Percentiles rank a stretch among this genome's conserved stretches.
These are phyloP conservation scores for Cercospora beticola DNA, from an alignment of 2,329 filamentous ascomycete species.

Conservation along the genomic window DNA sequence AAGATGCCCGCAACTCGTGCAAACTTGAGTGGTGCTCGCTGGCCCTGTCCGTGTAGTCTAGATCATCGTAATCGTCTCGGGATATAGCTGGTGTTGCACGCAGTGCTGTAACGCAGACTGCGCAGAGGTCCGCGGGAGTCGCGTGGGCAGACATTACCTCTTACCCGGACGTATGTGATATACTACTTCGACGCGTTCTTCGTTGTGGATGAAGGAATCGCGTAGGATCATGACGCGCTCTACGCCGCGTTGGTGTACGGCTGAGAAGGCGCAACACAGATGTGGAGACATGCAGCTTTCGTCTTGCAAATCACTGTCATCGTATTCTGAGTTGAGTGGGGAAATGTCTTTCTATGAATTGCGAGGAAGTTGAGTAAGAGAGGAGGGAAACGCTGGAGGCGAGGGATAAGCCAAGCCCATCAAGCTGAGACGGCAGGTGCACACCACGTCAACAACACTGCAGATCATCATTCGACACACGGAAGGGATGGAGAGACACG, in stretches of 20 bases:
- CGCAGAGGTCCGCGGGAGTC: neutral
- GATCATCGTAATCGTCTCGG: neutral
- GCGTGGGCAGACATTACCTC: neutral
- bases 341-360: neutral
- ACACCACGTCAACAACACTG: neutral
- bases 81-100: neutral
- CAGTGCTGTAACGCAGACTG: neutral
- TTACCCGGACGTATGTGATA: neutral
- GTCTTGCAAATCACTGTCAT: neutral
- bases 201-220: neutral
- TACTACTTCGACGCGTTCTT: neutral
- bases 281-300: neutral
- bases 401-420: neutral
- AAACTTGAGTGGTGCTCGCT: neutral
- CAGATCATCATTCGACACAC: neutral
- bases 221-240: neutral
- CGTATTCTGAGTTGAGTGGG: neutral
- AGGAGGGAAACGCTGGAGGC: neutral
- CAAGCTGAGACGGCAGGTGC: neutral
- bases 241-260: neutral
- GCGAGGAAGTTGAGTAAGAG: neutral
- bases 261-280: neutral
- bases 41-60: neutral
- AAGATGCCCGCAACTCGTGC: neutral
- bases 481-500: neutral